phyloP scores from a whole-genome alignment of 345 rosid species.

The Syzygium oleosum region DNA sequence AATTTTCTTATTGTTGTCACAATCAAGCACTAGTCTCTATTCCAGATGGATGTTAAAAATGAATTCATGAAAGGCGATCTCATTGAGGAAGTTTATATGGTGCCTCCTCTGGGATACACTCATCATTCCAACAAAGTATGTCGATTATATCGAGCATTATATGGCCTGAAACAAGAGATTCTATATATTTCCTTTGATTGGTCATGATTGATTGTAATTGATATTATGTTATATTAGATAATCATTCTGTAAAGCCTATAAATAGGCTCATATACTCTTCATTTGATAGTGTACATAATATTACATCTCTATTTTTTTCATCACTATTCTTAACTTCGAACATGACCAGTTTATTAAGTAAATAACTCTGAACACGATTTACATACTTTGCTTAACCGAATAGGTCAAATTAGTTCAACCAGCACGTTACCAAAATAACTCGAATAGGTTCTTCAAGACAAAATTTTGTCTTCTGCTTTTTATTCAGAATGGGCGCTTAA shows the following conservation, averaged over 20 bases:
- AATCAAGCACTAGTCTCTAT: neutral
- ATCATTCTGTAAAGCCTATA: neutral
- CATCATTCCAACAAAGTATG: neutral
- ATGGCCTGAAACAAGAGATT: neutral
- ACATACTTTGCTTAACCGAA: no score
- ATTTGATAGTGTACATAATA: no score
- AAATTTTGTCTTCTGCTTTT: no score
- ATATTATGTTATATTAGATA: neutral
- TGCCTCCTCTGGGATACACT: neutral
- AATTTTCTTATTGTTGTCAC: neutral
- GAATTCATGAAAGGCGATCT: neutral
- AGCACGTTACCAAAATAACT: no score
- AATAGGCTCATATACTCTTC: no score
- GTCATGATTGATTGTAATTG: neutral
- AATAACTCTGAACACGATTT: no score
- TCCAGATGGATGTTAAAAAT: neutral
- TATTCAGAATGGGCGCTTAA: no score
- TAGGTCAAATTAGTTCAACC: no score
- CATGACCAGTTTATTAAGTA: no score
- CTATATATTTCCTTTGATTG: neutral
- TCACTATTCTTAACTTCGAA: no score
- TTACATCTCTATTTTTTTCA: no score
- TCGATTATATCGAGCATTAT: neutral
- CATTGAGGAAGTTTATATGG: neutral
- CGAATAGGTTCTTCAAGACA: no score